phyloP scores from a whole-genome alignment of 1,139 yeast species.

The Trichomonascaceae sp. region DNA sequence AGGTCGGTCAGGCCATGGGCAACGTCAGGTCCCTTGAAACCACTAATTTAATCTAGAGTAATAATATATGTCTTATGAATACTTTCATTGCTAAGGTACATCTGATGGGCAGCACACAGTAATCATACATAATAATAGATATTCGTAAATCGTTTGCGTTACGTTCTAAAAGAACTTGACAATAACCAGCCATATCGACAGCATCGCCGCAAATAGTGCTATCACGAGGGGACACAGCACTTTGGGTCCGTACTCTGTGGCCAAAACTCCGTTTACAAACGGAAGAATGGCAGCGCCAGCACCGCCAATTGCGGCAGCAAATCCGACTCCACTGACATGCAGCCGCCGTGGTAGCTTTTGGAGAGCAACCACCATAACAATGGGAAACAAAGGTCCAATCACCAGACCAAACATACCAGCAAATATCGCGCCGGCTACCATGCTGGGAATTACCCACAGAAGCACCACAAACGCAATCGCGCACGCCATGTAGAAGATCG shows the following conservation, averaged over 20 bases:
- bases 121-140: no score
- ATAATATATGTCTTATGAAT: conserved; percentile 1
- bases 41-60: neutral
- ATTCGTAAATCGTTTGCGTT: no score
- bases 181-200: conserved; percentile 16
- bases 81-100: no score
- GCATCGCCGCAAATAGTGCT: conserved; percentile 15
- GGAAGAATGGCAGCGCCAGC: conserved; percentile 52
- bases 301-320: conserved; percentile 69
- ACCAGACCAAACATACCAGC: conserved; percentile 50
- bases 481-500: conserved; percentile 11
- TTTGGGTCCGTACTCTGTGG: conserved; percentile 18
- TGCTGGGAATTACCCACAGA: conserved; percentile 18
- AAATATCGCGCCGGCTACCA: conserved; percentile 19
- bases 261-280: conserved; percentile 21
- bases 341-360: conserved; percentile 46
- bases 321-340: conserved; percentile 61
- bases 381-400: conserved; percentile 75
- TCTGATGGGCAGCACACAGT: no score
- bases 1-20: conserved; percentile 80
- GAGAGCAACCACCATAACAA: conserved; percentile 53
- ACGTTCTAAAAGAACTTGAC: conserved; percentile 7
- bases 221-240: conserved; percentile 20
- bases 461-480: conserved; percentile 16
- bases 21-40: conserved; percentile 11